Evolutionary conservation across 2,329 filamentous ascomycete species (phyloP), one percentile per base, ranked within the genome.

Genomic region (Aulographum hederae): DNA sequence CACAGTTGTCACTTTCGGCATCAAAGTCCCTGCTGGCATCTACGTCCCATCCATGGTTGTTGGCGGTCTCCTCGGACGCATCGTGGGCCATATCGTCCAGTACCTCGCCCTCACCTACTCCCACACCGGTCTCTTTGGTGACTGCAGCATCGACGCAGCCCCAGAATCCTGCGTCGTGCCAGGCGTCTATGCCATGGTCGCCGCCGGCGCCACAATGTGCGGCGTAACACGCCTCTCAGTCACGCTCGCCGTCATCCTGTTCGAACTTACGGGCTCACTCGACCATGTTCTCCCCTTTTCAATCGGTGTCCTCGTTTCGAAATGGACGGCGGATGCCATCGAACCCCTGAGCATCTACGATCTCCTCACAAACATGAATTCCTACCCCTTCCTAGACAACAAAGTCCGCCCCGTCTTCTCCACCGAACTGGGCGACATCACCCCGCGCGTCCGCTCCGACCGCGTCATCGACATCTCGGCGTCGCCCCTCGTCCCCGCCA

Each of bases 31-130:
- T 6, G 84, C 86, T 1, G 89, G 89, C 39, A 94, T 98, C 42
- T 98, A 98, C 44, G 85, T 98, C 2, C 89, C 89, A 3, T 94
- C 86, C 43, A 98, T 98, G 89, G 89, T 95, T 18, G 82, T 95
- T 13, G 89, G 89, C 40, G 89, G 89, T 46, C 60, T 98, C 13
- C 75, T 93, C 60, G 86, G 86, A 18, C 74, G 86, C 5, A 73
- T 89, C 28, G 69, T 93, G 10, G 89, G 89, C 2, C 89, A 95
- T 50, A 52, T 74, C 5, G 73, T 85, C 0, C 86, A 95, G 49
- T 84, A 78, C 54, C 54, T 80, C 32, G 82, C 86, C 4, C 62
- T 91, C 34, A 67, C 65, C 18, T 78, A 74, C 45, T 78, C 82
- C 0, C 56, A 73, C 33, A 77, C 74, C 46, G 59, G 69, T 11